These are phyloP conservation scores for Sclerotinia minor DNA, from an alignment of 2,329 filamentous ascomycete genomes.

Conservation along the genomic window DNA sequence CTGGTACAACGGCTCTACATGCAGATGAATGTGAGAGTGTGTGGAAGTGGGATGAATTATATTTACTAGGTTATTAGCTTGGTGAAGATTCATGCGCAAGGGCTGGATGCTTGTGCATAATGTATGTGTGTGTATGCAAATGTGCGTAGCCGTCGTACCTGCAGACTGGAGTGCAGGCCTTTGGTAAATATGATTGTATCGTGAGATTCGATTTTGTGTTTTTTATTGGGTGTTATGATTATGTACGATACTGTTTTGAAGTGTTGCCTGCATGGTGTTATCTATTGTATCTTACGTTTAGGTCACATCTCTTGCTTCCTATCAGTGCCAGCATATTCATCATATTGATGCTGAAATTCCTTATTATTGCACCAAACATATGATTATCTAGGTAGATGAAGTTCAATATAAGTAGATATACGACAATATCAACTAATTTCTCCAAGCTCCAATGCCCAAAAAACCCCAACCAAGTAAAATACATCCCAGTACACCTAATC, in stretches of 20 bases:
- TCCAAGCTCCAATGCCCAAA: conserved; percentile 3
- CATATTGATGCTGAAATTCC: not conserved
- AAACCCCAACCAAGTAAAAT: conserved; percentile 8
- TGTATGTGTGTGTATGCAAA: not conserved
- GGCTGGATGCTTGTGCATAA: not conserved
- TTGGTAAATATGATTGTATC: not conserved
- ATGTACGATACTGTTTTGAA: not conserved
- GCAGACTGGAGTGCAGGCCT: conserved; percentile 10
- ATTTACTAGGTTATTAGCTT: too few species aligned
- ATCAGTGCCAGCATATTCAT: not conserved
- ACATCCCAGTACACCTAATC: not conserved
- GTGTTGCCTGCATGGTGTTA: not conserved
- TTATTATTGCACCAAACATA: not conserved
- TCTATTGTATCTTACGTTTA: not conserved
- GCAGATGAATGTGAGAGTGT: not conserved
- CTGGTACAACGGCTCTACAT: conserved; percentile 16
- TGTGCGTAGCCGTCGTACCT: conserved; percentile 19
- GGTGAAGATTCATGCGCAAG: conserved; percentile 5
- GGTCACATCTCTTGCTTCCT: too few species aligned
- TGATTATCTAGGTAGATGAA: conserved; percentile 16
- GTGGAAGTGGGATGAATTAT: not conserved
- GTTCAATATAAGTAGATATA: conserved; percentile 1
- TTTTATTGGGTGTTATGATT: not conserved
- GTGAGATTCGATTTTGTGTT: not conserved
- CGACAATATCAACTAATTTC: not conserved